Evolutionary conservation across 2,329 filamentous ascomycete species (phyloP).

Genomic region (Chrysoporthe austroafricana): DNA sequence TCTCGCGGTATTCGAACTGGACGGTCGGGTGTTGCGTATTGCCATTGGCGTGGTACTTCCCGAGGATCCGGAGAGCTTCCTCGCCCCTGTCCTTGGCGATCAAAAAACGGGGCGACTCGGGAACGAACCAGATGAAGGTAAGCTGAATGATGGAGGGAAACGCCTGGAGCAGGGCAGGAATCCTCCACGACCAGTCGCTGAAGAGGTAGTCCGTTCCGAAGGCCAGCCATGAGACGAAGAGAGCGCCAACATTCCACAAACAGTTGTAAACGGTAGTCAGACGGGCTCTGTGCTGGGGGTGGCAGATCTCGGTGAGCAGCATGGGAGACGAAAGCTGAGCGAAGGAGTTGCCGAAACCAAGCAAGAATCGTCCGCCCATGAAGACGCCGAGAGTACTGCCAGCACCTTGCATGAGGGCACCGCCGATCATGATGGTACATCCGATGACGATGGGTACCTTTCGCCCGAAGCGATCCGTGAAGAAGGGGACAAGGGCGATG

Average conservation of each 20-base stretch:
- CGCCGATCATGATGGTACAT: conserved; percentile 58
- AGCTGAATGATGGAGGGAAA: conserved; percentile 53
- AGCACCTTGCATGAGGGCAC: conserved; percentile 60
- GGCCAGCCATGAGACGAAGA: conserved; percentile 52
- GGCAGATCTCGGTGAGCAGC: conserved; percentile 57
- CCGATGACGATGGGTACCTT: conserved; percentile 57
- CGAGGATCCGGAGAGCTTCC: conserved; percentile 57
- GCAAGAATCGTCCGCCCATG: conserved; percentile 58
- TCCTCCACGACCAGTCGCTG: conserved; percentile 57
- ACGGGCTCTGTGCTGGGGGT: conserved; percentile 53
- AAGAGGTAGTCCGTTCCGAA: conserved; percentile 52
- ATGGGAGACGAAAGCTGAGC: conserved; percentile 57
- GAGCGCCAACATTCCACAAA: conserved; percentile 56
- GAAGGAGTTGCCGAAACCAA: conserved; percentile 61
- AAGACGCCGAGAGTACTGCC: conserved; percentile 52
- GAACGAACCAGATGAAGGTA: conserved; percentile 54
- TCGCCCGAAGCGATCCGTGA: conserved; percentile 60
- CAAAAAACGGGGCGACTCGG: conserved; percentile 53
- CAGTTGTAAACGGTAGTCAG: conserved; percentile 60
- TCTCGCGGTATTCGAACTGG: conserved; percentile 63
- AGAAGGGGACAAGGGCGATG: conserved; percentile 58
- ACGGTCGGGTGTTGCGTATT: conserved; percentile 56
- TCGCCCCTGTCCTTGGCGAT: conserved; percentile 45
- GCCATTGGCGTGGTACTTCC: conserved; percentile 61
- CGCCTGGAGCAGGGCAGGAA: conserved; percentile 53